phyloP scores from a whole-genome alignment of 331 rosid genomes.

The Pyrus hybrid region DNA sequence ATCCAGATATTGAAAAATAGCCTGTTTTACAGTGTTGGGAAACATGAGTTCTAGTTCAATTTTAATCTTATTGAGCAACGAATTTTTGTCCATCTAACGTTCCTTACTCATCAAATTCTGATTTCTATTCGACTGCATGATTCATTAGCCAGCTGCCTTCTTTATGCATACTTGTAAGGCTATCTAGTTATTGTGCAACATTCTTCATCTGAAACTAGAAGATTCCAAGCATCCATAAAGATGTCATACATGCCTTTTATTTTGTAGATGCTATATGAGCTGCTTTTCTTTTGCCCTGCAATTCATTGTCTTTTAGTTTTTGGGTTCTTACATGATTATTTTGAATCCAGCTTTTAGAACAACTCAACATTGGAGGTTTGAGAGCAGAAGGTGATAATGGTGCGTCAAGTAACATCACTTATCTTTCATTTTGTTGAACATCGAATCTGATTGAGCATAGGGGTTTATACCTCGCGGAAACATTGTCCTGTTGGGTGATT shows the following conservation, averaged over 20 bases:
- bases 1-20: background rate
- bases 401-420: constrained; percentile 13
- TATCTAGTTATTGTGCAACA: background rate
- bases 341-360: constrained; percentile 57
- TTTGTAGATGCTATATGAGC: background rate
- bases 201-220: background rate
- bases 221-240: background rate
- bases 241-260: background rate
- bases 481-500: background rate
- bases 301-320: background rate
- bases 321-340: background rate
- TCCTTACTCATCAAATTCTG: background rate
- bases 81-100: background rate
- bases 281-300: background rate
- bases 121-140: background rate
- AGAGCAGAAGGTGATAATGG: constrained; percentile 51
- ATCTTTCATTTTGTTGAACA: background rate
- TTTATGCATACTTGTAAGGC: background rate
- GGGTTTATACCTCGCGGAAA: background rate
- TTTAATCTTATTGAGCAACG: background rate
- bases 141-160: background rate
- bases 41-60: background rate
- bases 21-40: background rate
- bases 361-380: constrained; percentile 44
- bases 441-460: background rate